These are phyloP conservation scores for Steccherinum ochraceum DNA, from an alignment of 768 basidiomycete genomes.

Conservation along the genomic window DNA sequence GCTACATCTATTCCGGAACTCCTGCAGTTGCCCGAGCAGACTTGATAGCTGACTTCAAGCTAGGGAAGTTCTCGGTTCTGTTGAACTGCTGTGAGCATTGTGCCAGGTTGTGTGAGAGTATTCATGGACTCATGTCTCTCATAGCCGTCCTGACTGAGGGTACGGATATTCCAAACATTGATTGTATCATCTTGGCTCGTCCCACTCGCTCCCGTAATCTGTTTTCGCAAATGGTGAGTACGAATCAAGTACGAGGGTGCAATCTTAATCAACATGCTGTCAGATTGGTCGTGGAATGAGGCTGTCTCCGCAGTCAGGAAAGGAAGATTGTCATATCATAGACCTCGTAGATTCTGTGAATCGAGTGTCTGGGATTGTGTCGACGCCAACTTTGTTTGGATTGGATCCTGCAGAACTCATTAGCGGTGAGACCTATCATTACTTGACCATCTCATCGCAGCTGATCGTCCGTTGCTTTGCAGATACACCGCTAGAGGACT, in stretches of 20 bases:
- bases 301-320: slow-evolving; percentile 73
- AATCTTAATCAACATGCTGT: background rate
- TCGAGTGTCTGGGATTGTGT: slow-evolving; percentile 66
- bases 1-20: slow-evolving; percentile 70
- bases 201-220: slow-evolving; percentile 87
- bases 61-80: slow-evolving; percentile 75
- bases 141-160: slow-evolving; percentile 88
- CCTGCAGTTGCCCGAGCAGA: slow-evolving; percentile 54
- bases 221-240: slow-evolving; percentile 89
- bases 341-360: slow-evolving; percentile 81
- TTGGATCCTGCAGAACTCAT: slow-evolving; percentile 65
- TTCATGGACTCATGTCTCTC: background rate
- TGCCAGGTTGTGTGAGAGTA: background rate
- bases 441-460: background rate
- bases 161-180: slow-evolving; percentile 91
- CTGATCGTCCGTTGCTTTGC: slow-evolving; percentile 2
- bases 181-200: slow-evolving; percentile 82
- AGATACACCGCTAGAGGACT: slow-evolving; percentile 48
- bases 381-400: slow-evolving; percentile 80
- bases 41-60: slow-evolving; percentile 61
- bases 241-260: background rate
- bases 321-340: slow-evolving; percentile 80
- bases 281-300: slow-evolving; percentile 93
- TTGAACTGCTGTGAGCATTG: slow-evolving; percentile 71
- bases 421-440: slow-evolving; percentile 40